A percentile compares a stretch with the other conserved stretches of the same genome.
These are phyloP conservation scores for Cercospora canescens DNA, from an alignment of 2,329 filamentous ascomycete genomes.

Conservation along the genomic window DNA sequence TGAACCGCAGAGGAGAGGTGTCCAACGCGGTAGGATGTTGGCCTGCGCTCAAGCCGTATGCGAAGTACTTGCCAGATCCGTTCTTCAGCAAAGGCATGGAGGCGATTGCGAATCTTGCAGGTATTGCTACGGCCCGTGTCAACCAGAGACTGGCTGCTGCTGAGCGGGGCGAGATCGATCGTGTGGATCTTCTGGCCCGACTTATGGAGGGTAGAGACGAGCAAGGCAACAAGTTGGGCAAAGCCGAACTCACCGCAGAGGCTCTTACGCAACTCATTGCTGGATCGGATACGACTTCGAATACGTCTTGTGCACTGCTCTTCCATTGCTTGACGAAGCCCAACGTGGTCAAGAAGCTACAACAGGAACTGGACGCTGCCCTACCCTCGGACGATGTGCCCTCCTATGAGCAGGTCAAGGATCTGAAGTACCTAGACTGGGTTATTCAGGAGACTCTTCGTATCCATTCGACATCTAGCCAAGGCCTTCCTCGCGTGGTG, in stretches of 20 bases:
- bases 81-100: conserved; percentile 39
- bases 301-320: conserved; percentile 79
- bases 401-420: conserved; percentile 68
- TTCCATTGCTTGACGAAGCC: conserved; percentile 73
- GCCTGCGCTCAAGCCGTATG: conserved; percentile 75
- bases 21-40: conserved; percentile 73
- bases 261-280: conserved; percentile 86
- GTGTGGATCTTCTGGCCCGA: conserved; percentile 77
- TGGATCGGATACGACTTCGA: conserved; percentile 74
- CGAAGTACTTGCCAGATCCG: conserved; percentile 63
- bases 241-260: conserved; percentile 82
- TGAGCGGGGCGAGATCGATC: conserved; percentile 54
- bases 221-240: conserved; percentile 71
- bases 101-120: conserved; percentile 70
- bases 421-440: conserved; percentile 72
- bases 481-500: conserved; percentile 77
- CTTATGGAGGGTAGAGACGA: conserved; percentile 86
- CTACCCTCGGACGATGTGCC: conserved; percentile 67
- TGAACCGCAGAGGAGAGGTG: conserved; percentile 86
- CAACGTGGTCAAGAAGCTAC: conserved; percentile 69
- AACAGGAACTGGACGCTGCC: conserved; percentile 71
- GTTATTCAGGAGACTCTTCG: conserved; percentile 84
- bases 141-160: conserved; percentile 70
- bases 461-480: conserved; percentile 81
- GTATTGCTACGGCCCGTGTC: conserved; percentile 84